phyloP scores from a whole-genome alignment of 1,284 basidiomycete species.

The Ganoderma boninense region DNA sequence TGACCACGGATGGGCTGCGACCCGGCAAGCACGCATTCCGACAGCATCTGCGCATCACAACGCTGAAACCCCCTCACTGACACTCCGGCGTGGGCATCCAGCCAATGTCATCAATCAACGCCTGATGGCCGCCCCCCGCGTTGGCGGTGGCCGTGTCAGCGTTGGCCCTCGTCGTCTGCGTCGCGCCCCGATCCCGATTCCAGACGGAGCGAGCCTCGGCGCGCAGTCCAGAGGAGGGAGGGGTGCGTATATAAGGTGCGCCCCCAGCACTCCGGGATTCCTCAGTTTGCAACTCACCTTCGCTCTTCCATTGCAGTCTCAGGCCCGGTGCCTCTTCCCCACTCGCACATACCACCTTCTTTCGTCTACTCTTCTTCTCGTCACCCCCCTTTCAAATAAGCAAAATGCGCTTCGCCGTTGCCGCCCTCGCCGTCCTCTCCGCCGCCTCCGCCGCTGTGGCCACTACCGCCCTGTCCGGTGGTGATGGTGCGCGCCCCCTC shows the following conservation, averaged over 20 bases:
- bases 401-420: conserved; percentile 30
- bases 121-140: conserved; percentile 2
- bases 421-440: conserved; percentile 23
- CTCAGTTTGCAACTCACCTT: conserved; percentile 28
- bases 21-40: not conserved
- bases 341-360: conserved; percentile 23
- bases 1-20: not conserved
- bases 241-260: conserved; percentile 12
- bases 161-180: not conserved
- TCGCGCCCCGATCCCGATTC: not conserved
- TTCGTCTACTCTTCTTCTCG: conserved; percentile 9
- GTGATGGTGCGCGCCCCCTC: conserved; percentile 17
- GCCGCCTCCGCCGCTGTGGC: conserved; percentile 22
- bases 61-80: not conserved
- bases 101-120: not conserved
- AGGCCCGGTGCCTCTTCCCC: conserved; percentile 31
- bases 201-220: conserved; percentile 7
- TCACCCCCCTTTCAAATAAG: conserved; percentile 9
- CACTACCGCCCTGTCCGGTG: conserved; percentile 16
- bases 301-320: conserved; percentile 22
- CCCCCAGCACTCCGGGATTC: not conserved
- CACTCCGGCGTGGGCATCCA: not conserved
- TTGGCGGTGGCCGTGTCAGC: not conserved
- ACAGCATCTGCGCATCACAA: not conserved
- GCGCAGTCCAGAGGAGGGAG: too few species aligned